Evolutionary conservation across 805 yeast species (phyloP).

Genomic region (Starmera dryadoides): DNA sequence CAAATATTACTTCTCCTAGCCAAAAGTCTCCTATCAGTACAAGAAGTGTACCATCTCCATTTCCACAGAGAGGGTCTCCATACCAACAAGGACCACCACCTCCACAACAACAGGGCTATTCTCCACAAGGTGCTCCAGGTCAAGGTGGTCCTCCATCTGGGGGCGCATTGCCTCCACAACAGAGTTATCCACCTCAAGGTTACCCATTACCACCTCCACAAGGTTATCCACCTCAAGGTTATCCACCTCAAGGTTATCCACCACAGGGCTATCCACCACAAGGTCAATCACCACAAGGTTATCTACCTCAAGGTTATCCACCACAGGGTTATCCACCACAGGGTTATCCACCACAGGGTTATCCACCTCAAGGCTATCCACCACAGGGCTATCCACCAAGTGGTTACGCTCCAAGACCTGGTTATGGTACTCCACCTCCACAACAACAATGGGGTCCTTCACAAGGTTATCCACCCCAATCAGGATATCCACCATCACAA

Average conservation of each 20-base stretch:
- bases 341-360: conserved; percentile 3
- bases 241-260: not conserved
- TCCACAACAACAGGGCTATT: conserved; percentile 4
- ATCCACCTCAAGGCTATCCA: conserved; percentile 7
- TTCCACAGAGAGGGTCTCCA: not conserved
- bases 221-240: conserved; percentile 11
- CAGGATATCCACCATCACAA: conserved; percentile 8
- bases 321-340: not conserved
- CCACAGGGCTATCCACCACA: not conserved
- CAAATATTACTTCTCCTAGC: not conserved
- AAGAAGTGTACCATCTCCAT: conserved; percentile 1
- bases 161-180: not conserved
- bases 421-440: conserved; percentile 9
- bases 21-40: not conserved
- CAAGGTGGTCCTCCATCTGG: conserved; percentile 5
- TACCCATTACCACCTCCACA: conserved; percentile 17
- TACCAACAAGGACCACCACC: not conserved
- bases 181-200: conserved; percentile 5
- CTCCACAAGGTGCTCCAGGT: conserved; percentile 4
- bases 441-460: conserved; percentile 16
- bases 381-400: conserved; percentile 8
- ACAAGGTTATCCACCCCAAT: conserved; percentile 20
- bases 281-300: not conserved
- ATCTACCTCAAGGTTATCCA: not conserved
- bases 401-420: conserved; percentile 5